phyloP scores from a whole-genome alignment of 2,329 filamentous ascomycete species.

The Phoma sp. region DNA sequence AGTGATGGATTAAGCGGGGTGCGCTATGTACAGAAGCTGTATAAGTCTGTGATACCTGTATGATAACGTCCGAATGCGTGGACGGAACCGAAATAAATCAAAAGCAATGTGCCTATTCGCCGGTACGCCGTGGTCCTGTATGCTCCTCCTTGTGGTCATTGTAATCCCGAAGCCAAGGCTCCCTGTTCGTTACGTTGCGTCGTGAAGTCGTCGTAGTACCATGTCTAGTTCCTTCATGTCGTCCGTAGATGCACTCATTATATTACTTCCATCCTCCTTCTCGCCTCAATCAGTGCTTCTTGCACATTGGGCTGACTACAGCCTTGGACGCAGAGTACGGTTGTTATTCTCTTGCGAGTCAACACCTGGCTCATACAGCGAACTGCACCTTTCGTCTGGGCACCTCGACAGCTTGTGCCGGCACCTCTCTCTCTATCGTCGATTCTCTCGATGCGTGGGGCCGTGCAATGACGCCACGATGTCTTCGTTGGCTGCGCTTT shows the following conservation, averaged over 20 bases:
- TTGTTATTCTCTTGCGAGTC: no score
- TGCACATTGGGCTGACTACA: neutral
- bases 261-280: neutral
- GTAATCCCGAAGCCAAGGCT: constrained; percentile 9
- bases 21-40: constrained; percentile 29
- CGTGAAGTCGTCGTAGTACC: constrained; percentile 34
- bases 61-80: constrained; percentile 13
- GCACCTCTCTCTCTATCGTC: constrained; percentile 38
- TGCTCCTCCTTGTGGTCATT: constrained; percentile 3
- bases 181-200: constrained; percentile 13
- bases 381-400: constrained; percentile 42
- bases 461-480: constrained; percentile 38
- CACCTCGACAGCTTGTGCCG: constrained; percentile 21
- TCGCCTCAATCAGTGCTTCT: neutral
- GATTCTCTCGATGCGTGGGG: constrained; percentile 33
- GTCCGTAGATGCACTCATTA: constrained; percentile 5
- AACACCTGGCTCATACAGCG: constrained; percentile 34
- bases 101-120: neutral
- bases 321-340: no score
- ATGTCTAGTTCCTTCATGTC: neutral
- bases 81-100: neutral
- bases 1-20: constrained; percentile 7
- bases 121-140: constrained; percentile 16
- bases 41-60: constrained; percentile 21
- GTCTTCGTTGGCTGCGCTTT: constrained; percentile 61